Evolutionary conservation across 768 basidiomycete genomes (phyloP).

Genomic region (Trametes villosa): DNA sequence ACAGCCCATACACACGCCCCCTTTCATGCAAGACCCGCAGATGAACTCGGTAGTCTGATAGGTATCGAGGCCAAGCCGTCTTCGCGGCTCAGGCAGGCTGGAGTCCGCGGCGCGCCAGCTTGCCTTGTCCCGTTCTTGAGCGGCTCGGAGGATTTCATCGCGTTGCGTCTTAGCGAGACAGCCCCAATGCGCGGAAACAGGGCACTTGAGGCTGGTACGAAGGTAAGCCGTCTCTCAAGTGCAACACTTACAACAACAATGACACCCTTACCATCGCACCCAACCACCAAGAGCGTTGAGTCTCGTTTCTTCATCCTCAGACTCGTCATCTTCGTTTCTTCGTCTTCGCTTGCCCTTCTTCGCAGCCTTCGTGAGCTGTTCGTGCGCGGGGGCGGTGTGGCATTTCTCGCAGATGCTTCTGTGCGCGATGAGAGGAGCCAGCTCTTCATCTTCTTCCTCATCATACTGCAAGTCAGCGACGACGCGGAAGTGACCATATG

Average conservation of each 20-base stretch:
- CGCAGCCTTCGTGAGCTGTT: constrained; percentile 39
- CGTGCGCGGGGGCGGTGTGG: constrained; percentile 60
- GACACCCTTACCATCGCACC: constrained; percentile 73
- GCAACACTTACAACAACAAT: neutral
- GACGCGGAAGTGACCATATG: constrained; percentile 52
- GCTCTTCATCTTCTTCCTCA: constrained; percentile 56
- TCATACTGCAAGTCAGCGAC: constrained; percentile 47
- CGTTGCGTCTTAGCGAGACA: constrained; percentile 69
- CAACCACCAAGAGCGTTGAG: constrained; percentile 69
- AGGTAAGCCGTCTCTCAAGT: neutral
- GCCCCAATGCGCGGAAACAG: constrained; percentile 76
- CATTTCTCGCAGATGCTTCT: constrained; percentile 76
- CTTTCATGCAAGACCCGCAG: constrained; percentile 74
- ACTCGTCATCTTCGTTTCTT: constrained; percentile 52
- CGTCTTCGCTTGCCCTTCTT: constrained; percentile 47
- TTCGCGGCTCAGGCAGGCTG: constrained; percentile 39
- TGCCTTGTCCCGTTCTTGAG: constrained; percentile 36
- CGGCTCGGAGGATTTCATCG: constrained; percentile 74
- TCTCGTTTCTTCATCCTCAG: constrained; percentile 57
- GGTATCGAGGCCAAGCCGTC: constrained; percentile 50
- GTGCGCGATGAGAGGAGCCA: constrained; percentile 59
- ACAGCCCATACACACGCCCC: constrained; percentile 81
- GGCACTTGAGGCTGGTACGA: constrained; percentile 68
- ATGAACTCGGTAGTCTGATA: constrained; percentile 78
- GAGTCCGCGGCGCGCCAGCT: constrained; percentile 16